Conservation (phyloP, 2,329 filamentous ascomycete genomes). For the Penicillium frequentans region DNA sequence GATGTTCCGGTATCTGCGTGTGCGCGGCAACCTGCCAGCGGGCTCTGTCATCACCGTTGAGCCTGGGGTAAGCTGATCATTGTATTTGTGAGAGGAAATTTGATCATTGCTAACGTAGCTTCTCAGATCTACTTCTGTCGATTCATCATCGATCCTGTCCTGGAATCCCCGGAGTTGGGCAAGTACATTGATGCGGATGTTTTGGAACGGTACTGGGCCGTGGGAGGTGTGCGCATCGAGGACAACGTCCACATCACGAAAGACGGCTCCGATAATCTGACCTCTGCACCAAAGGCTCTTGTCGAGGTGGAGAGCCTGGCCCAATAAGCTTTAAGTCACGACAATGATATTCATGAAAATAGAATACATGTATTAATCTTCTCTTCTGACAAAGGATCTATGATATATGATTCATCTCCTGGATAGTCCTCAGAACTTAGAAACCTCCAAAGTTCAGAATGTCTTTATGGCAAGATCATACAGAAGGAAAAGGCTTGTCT, state of each 20-base stretch:
- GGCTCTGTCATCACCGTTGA: constrained; percentile 91
- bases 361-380: not conserved
- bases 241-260: constrained; percentile 82
- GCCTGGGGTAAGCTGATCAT: constrained; percentile 66
- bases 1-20: constrained; percentile 83
- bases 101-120: not conserved
- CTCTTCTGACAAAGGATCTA: not conserved
- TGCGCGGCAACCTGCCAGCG: constrained; percentile 71
- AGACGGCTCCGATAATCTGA: constrained; percentile 79
- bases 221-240: constrained; percentile 91
- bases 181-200: constrained; percentile 75
- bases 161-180: constrained; percentile 68
- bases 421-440: not conserved
- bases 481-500: not conserved
- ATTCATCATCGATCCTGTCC: constrained; percentile 81
- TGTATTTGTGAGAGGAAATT: not conserved
- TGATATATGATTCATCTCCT: not conserved
- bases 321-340: constrained; percentile 12
- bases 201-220: constrained; percentile 77
- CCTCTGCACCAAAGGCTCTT: constrained; percentile 70
- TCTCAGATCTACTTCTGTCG: constrained; percentile 79
- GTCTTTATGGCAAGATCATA: not conserved
- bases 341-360: not conserved
- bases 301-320: constrained; percentile 61
- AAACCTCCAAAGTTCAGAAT: not conserved